These are phyloP conservation scores for Nepenthes gracilis DNA, from an alignment of 148 eudicot genomes.

Conservation along the genomic window DNA sequence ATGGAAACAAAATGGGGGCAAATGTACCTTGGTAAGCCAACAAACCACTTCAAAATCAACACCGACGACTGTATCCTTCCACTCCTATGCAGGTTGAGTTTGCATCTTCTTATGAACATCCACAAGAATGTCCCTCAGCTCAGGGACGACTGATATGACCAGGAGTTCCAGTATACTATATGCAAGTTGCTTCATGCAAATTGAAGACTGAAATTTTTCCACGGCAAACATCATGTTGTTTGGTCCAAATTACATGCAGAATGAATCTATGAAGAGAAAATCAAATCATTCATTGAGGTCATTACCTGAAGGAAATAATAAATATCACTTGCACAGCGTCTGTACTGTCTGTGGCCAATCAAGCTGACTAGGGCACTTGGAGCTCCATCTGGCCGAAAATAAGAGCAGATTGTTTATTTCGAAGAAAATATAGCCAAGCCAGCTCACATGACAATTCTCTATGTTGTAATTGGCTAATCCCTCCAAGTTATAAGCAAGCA, in stretches of 20 bases:
- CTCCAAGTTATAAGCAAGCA: too few species aligned
- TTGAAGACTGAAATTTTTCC: slow-evolving; percentile 40
- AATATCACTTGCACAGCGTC: slow-evolving; percentile 70
- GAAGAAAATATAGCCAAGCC: too few species aligned
- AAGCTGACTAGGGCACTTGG: slow-evolving; percentile 83
- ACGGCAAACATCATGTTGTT: neutral
- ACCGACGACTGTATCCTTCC: too few species aligned
- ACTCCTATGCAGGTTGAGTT: slow-evolving; percentile 9
- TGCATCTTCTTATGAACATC: slow-evolving; percentile 53
- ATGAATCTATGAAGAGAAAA: neutral
- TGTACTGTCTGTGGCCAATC: slow-evolving; percentile 87
- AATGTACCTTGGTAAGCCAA: too few species aligned
- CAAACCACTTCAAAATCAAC: too few species aligned
- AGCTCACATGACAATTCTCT: too few species aligned
- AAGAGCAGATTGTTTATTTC: too few species aligned
- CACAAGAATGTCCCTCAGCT: slow-evolving; percentile 53
- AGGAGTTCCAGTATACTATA: slow-evolving; percentile 67
- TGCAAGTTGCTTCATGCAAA: slow-evolving; percentile 86
- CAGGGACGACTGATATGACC: slow-evolving; percentile 74
- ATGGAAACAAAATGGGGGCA: too few species aligned
- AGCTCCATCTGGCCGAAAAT: slow-evolving; percentile 56
- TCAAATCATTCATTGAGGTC: neutral
- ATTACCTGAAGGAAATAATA: slow-evolving; percentile 87
- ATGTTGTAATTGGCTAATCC: too few species aligned
- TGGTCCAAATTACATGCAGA: neutral